Percentiles rank a stretch among this genome's conserved stretches.
These are phyloP conservation scores for Leonotis leonurus DNA, from an alignment of 257 asterid genomes.

Conservation along the genomic window DNA sequence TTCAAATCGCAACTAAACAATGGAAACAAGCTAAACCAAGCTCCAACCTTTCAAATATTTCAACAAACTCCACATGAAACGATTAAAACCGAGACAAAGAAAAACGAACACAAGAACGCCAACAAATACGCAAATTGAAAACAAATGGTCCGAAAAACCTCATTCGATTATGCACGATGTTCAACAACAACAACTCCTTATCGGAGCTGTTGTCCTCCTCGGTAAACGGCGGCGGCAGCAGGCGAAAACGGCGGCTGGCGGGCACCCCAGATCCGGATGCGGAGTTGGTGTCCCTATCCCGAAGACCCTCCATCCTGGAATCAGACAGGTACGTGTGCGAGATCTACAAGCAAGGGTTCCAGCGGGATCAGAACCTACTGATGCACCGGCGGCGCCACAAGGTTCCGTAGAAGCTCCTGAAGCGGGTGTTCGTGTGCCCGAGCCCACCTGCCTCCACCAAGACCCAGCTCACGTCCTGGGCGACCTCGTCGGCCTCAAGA, in stretches of 20 bases:
- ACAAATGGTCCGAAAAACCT: too few relatives aligned
- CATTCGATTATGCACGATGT: too few relatives aligned
- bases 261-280: constrained; percentile 99
- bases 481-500: constrained; percentile 67
- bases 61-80: constrained; percentile 1
- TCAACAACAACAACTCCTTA: constrained; percentile 29
- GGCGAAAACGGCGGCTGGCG: constrained; percentile 68
- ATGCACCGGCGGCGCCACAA: constrained; percentile 86
- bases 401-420: constrained; percentile 87
- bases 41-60: not conserved
- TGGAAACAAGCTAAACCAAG: not conserved
- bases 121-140: too few relatives aligned
- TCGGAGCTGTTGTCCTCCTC: constrained; percentile 28
- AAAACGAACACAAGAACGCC: too few relatives aligned
- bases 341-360: constrained; percentile 95
- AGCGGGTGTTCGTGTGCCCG: constrained; percentile 69
- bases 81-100: too few relatives aligned
- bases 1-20: not conserved
- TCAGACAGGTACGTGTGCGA: constrained; percentile 87
- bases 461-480: constrained; percentile 75
- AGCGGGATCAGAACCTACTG: constrained; percentile 86
- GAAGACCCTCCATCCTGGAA: constrained; percentile 65
- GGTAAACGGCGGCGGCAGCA: constrained; percentile 32
- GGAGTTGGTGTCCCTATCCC: constrained; percentile 76
- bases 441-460: constrained; percentile 67